phyloP scores from a whole-genome alignment of 805 yeast species.

The Tetrapisispora arboricola region DNA sequence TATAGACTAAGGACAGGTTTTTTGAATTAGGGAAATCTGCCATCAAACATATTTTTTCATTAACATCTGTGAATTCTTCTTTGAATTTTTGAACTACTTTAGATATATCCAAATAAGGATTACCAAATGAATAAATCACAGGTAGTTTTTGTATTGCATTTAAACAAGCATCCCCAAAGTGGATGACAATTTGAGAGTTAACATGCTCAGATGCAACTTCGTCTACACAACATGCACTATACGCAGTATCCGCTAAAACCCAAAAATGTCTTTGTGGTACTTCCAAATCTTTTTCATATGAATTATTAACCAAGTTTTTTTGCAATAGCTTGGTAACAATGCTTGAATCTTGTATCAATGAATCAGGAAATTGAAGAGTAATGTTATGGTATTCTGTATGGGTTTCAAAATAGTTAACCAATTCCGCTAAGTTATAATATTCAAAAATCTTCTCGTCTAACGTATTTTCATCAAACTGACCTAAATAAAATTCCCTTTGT shows the following conservation, averaged over 20 bases:
- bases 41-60: slow-evolving; percentile 49
- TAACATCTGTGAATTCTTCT: slow-evolving; percentile 31
- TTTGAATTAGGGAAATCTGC: slow-evolving; percentile 61
- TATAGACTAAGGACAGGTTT: slow-evolving; percentile 34
- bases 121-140: slow-evolving; percentile 72
- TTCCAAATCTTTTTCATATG: neutral
- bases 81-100: slow-evolving; percentile 33
- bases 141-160: slow-evolving; percentile 66
- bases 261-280: slow-evolving; percentile 42
- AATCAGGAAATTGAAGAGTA: slow-evolving; percentile 88
- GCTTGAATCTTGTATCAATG: slow-evolving; percentile 66
- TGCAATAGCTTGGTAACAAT: slow-evolving; percentile 50
- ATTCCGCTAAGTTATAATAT: slow-evolving; percentile 46
- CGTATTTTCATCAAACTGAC: slow-evolving; percentile 19
- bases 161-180: slow-evolving; percentile 91
- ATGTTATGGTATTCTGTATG: slow-evolving; percentile 37
- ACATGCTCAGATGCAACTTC: slow-evolving; percentile 96
- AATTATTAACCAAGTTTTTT: slow-evolving; percentile 19
- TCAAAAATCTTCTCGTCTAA: slow-evolving; percentile 31
- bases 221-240: slow-evolving; percentile 91
- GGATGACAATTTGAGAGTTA: slow-evolving; percentile 71
- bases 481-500: slow-evolving; percentile 25
- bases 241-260: slow-evolving; percentile 91
- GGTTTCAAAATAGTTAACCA: slow-evolving; percentile 33
- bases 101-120: slow-evolving; percentile 42